Base-by-base conservation (phyloP, 2,329 filamentous ascomycete species). In the Ascochyta viciae-villosae region DNA sequence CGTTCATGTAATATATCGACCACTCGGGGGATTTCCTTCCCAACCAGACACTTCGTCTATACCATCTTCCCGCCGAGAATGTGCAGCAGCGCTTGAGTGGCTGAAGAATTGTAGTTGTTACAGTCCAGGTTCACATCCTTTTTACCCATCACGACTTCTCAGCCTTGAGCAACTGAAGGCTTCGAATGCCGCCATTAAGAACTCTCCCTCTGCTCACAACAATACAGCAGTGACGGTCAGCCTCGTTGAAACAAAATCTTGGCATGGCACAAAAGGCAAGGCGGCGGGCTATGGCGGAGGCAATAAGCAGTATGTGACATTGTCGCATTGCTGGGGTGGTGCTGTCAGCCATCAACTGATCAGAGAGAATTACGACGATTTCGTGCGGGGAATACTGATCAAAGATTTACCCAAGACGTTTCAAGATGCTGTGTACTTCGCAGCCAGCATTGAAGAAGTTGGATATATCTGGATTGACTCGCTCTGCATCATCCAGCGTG, bases 271-370 rank as follows among this genome's bases (percentile, higher is more conserved):
- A 19, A 15, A 22, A 2, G 16, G n/a, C 7, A 19, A 37, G 9
- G 16, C 3, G 6, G n/a, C 34, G 4, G 34, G 34, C 6, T 37
- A 37, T 19, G 6, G n/a, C 15, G 34, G 34, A 7, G 34, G 13
- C 29, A 29, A 38, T n/a, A 19, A 31, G n/a, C 19, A 22, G 5
- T 50, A 50, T 15, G 47, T 50, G 22, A 50, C 47, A 4, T 13
- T 50, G 4, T 50, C 47, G 2, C 38, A 50, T 16, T 50, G 47
- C 13, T 50, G 47, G 47, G 47, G 47, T 12, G 27, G 37, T 1
- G 8, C 12, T 4, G 46, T 49, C 19, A 41, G 38, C n/a, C 27
- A 33, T 24, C 46, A 16, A 12, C 22, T 49, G 26, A 26, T 16
- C 27, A 37, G 16, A 10, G 34, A 37, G 4, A 16, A 19, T 6